Evolutionary conservation across 2,329 filamentous ascomycete genomes (phyloP).

Genomic region (Cladorrhinum sp.): DNA sequence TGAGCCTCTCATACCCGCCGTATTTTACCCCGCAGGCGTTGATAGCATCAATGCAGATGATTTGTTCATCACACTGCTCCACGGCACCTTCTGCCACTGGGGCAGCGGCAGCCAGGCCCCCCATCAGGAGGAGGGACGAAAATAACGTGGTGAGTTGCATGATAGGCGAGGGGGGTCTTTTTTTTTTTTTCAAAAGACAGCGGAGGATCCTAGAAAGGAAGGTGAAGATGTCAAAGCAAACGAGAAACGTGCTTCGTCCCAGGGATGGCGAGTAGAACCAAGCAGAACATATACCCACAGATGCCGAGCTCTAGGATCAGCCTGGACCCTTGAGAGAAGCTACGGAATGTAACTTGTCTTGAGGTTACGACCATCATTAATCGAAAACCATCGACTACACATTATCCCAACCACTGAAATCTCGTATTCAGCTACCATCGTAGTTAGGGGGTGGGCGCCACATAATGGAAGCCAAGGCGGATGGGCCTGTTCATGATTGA

Average conservation of each 20-base stretch:
- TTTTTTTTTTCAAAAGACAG: neutral
- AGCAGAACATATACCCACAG: slow-evolving; percentile 12
- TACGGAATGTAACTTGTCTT: neutral
- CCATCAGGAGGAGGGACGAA: slow-evolving; percentile 16
- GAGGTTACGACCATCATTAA: neutral
- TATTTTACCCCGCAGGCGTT: slow-evolving; percentile 22
- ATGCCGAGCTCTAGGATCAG: neutral
- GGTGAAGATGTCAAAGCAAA: slow-evolving; percentile 9
- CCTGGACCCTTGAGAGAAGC: neutral
- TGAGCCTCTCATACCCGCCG: slow-evolving; percentile 18
- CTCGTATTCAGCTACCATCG: slow-evolving; percentile 2
- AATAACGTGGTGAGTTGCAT: slow-evolving; percentile 15
- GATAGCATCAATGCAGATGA: slow-evolving; percentile 23
- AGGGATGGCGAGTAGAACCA: slow-evolving; percentile 6
- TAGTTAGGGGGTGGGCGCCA: neutral
- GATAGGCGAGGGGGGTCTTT: neutral
- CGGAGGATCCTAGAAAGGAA: slow-evolving; percentile 15
- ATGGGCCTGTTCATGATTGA: neutral
- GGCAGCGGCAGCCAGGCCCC: slow-evolving; percentile 8
- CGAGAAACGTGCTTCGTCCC: neutral
- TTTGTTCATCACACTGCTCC: slow-evolving; percentile 9
- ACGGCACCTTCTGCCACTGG: neutral
- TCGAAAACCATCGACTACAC: neutral
- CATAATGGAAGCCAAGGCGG: slow-evolving; percentile 22
- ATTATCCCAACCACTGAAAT: slow-evolving; percentile 5